A percentile compares a stretch with the other conserved stretches of the same genome.
Conservation (phyloP, 306 rosid genomes). For the Casuarina cunninghamiana region DNA sequence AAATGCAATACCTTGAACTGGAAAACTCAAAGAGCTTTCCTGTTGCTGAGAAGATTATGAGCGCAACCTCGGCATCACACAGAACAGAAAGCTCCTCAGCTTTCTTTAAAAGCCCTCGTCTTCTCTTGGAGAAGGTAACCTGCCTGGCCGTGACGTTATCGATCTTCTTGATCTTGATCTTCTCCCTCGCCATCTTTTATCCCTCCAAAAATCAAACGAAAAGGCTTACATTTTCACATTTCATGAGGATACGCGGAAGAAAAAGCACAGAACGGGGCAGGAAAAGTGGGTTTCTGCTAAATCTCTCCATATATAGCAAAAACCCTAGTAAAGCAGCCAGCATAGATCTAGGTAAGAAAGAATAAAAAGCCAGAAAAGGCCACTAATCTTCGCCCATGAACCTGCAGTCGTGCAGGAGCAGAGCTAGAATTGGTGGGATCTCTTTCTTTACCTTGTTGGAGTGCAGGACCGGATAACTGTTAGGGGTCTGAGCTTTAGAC, state of each 20-base stretch:
- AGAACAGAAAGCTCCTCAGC: conserved; percentile 51
- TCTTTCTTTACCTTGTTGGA: neutral
- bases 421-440: neutral
- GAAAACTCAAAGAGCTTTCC: conserved; percentile 44
- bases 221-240: neutral
- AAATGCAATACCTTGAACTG: conserved; percentile 31
- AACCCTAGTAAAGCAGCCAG: conserved; percentile 8
- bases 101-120: conserved; percentile 46
- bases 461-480: neutral
- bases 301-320: neutral
- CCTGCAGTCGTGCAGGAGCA: neutral
- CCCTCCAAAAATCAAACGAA: neutral
- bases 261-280: neutral
- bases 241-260: no score
- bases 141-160: conserved; percentile 48
- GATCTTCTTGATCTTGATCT: conserved; percentile 46
- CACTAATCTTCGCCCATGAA: conserved; percentile 2
- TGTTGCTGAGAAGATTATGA: conserved; percentile 43
- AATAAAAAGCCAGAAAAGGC: neutral
- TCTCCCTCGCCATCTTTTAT: conserved; percentile 36
- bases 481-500: neutral
- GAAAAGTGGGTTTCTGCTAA: neutral
- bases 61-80: conserved; percentile 44
- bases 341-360: neutral
- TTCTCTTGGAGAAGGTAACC: conserved; percentile 48